Base-by-base conservation (phyloP, 768 basidiomycete genomes). In the Mycena filopes region DNA sequence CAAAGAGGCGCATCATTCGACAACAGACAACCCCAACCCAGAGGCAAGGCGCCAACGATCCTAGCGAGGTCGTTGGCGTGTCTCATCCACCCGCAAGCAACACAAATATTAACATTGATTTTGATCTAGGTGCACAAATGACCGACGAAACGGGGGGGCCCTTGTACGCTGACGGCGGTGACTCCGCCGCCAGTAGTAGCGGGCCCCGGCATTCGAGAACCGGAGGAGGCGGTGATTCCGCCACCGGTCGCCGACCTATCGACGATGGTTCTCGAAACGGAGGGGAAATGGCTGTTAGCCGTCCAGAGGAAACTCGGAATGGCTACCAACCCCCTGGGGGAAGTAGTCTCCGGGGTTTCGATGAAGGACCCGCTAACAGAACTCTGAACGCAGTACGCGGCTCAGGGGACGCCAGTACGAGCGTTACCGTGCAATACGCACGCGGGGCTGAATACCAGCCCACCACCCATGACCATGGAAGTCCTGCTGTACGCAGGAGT, bases 21-120 rank as follows among this genome's bases (percentile, higher is more conserved):
- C 15, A 36, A 7, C 16, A 1, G 3, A 2, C 46, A 49, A 56
- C 40, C 46, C 47, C 59, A 43, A 31, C 6, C 25, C 18, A 23
- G 41, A 67, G 66, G 49, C 36, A 62, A 46, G 49, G n/a, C 54
- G 43, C 51, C 55, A 40, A 16, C 26, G 42, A 18, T 49, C 41
- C 20, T 66, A 13, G 64, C 64, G 46, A 10, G 53, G 57, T 42
- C 53, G 28, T 18, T 42, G 64, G 53, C 53, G 43, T 31, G 46
- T 55, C 58, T 66, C 51, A 13, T 20, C 23, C 38, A 21, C 15
- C 45, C 23, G 50, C 51, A 33, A 50, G 18, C 16, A 25, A 38
- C 13, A 31, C 21, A 2, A 28, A 53, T 23, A 38, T 25, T 10
- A 8, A 23, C 36, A n/a, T 23, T 40, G 47, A 66, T 40, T 49